phyloP scores from a whole-genome alignment of 1,284 basidiomycete species.

The Tylopilus sp. region DNA sequence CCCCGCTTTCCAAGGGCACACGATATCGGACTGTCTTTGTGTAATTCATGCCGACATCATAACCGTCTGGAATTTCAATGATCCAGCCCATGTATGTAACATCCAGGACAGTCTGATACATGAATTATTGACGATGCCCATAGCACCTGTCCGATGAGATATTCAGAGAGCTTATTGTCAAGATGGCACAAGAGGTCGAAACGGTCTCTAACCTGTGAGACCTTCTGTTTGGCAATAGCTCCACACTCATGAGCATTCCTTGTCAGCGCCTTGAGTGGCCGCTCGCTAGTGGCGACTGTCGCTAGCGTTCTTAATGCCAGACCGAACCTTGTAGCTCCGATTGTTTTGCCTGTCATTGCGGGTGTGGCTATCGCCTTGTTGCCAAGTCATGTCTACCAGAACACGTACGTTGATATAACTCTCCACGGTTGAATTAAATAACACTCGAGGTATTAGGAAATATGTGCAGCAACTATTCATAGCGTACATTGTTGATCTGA shows the following conservation, averaged over 20 bases:
- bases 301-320: background rate
- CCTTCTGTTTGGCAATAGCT: background rate
- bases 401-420: background rate
- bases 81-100: background rate
- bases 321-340: background rate
- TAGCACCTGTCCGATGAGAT: background rate
- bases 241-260: background rate
- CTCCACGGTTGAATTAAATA: too few species aligned
- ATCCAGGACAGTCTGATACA: too few species aligned
- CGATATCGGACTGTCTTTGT: constrained; percentile 1
- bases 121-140: background rate
- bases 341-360: constrained; percentile 3
- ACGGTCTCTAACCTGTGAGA: background rate
- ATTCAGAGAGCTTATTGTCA: constrained; percentile 4
- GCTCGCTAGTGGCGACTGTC: constrained; percentile 2
- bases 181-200: background rate
- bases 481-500: constrained; percentile 1
- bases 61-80: constrained; percentile 8
- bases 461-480: background rate
- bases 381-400: too few species aligned
- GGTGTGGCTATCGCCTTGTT: too few species aligned
- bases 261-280: background rate
- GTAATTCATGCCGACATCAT: constrained; percentile 8
- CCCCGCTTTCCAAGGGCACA: background rate
- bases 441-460: background rate